These are phyloP conservation scores for Bauhinia variegata DNA, from an alignment of 306 rosid species.

Conservation along the genomic window DNA sequence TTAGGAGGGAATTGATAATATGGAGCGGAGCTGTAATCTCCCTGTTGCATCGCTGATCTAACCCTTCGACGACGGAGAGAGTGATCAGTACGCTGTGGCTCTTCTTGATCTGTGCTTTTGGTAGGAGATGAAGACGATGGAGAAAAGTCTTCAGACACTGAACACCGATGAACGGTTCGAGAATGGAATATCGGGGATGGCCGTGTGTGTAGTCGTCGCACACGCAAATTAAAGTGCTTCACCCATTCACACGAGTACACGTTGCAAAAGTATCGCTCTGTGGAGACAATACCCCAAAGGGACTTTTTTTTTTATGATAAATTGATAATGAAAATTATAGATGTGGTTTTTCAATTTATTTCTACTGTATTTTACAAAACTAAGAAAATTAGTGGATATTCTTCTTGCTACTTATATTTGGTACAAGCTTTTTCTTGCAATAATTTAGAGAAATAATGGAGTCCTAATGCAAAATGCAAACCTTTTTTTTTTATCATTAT, in stretches of 20 bases:
- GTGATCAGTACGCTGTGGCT: neutral
- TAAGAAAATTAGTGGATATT: too few species aligned
- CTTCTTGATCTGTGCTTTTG: neutral
- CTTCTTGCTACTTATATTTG: too few species aligned
- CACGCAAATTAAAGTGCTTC: neutral
- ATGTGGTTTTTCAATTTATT: too few species aligned
- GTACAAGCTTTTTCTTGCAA: too few species aligned
- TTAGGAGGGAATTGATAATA: constrained; percentile 60
- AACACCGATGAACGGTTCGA: neutral
- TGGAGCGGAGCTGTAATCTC: constrained; percentile 75
- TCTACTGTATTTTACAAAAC: too few species aligned
- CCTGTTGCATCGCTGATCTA: constrained; percentile 74
- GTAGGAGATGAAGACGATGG: neutral
- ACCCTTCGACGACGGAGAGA: neutral
- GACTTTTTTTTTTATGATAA: too few species aligned
- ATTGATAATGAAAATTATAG: too few species aligned
- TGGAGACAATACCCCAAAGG: too few species aligned
- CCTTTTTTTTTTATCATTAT: too few species aligned
- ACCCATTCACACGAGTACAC: neutral
- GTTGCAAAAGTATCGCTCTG: too few species aligned
- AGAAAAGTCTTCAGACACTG: neutral
- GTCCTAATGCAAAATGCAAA: too few species aligned
- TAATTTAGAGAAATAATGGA: too few species aligned
- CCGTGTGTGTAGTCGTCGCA: neutral
- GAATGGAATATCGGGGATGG: neutral